Conservation (phyloP, 495 filamentous ascomycete species). For the Saxophila tyrrhenica region DNA sequence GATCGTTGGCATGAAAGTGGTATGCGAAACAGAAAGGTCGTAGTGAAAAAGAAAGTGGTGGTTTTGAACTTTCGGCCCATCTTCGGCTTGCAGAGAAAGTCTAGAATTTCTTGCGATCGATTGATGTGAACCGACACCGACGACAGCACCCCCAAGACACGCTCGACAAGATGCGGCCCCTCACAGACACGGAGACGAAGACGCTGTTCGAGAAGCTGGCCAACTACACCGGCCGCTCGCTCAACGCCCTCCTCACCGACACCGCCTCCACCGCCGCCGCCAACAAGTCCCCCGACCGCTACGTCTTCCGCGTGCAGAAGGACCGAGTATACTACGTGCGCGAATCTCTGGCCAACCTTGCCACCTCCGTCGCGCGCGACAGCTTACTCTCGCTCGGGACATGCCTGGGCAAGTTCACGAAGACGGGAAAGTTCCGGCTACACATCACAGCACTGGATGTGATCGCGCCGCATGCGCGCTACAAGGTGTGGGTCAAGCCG, state of each 20-base stretch:
- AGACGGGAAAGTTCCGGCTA: slow-evolving; percentile 78
- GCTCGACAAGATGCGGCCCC: slow-evolving; percentile 20
- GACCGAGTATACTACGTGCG: slow-evolving; percentile 79
- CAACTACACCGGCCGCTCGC: slow-evolving; percentile 64
- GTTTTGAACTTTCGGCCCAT: neutral
- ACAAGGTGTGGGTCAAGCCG: slow-evolving; percentile 88
- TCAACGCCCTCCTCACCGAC: slow-evolving; percentile 69
- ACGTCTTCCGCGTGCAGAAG: slow-evolving; percentile 77
- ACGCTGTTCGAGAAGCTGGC: slow-evolving; percentile 72
- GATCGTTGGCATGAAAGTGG: neutral
- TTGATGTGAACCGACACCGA: neutral
- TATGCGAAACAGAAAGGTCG: neutral
- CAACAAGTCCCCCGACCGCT: slow-evolving; percentile 52
- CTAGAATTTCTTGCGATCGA: neutral
- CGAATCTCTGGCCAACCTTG: slow-evolving; percentile 79
- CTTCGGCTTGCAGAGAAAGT: neutral
- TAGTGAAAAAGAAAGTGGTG: slow-evolving; percentile 17
- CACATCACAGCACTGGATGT: slow-evolving; percentile 78
- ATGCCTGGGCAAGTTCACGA: slow-evolving; percentile 81
- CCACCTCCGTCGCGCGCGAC: slow-evolving; percentile 66
- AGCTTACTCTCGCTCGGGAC: slow-evolving; percentile 75
- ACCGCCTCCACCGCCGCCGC: slow-evolving; percentile 38
- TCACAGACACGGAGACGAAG: slow-evolving; percentile 27
- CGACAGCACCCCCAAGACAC: neutral
- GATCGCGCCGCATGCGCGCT: slow-evolving; percentile 75